These are phyloP conservation scores for Sarcodon sp. DNA, from an alignment of 768 basidiomycete genomes.

Conservation along the genomic window DNA sequence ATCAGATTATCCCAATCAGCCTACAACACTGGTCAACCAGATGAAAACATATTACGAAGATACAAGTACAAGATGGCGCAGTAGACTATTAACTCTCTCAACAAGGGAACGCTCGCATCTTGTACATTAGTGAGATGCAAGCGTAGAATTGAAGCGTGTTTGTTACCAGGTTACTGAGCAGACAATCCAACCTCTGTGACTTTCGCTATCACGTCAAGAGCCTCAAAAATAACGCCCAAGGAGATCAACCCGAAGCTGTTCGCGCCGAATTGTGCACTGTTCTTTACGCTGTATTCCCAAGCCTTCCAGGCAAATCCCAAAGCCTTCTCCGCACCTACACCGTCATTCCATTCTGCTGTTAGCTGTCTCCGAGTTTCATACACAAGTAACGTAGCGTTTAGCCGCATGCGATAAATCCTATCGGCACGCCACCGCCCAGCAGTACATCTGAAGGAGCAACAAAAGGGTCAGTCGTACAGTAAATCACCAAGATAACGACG, in stretches of 20 bases:
- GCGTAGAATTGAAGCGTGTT: too few species aligned
- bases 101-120: too few species aligned
- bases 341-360: background rate
- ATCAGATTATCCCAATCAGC: too few species aligned
- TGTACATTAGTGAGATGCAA: too few species aligned
- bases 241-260: slow-evolving; percentile 62
- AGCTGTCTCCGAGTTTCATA: slow-evolving; percentile 31
- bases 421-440: slow-evolving; percentile 48
- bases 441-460: slow-evolving; percentile 21
- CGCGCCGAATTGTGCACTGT: slow-evolving; percentile 14
- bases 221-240: slow-evolving; percentile 45
- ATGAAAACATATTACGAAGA: too few species aligned
- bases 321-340: slow-evolving; percentile 18
- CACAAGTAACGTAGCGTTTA: slow-evolving; percentile 40
- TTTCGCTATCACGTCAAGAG: slow-evolving; percentile 24
- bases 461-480: background rate
- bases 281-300: slow-evolving; percentile 43
- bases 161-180: too few species aligned
- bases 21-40: too few species aligned
- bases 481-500: background rate
- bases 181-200: too few species aligned
- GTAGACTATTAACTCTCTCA: too few species aligned
- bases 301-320: slow-evolving; percentile 50
- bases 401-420: slow-evolving; percentile 48
- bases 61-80: too few species aligned